Conservation (phyloP, 2,329 filamentous ascomycete species). For the Triangularia setosa region DNA sequence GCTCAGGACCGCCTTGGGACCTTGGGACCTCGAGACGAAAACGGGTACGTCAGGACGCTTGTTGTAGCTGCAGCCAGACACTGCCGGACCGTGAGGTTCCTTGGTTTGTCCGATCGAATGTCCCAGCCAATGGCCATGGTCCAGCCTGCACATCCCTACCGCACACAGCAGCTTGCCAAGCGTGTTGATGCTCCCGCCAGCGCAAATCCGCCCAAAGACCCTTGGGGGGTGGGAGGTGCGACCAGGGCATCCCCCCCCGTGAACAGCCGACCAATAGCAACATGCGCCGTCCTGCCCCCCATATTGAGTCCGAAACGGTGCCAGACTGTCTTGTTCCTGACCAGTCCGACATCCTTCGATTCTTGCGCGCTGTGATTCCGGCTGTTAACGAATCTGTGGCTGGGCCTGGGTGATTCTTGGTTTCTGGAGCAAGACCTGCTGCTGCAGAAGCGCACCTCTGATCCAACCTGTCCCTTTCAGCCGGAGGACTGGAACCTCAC, state of each 20-base stretch:
- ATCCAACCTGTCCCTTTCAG: constrained; percentile 10
- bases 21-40: neutral
- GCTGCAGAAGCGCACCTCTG: neutral
- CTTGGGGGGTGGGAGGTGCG: neutral
- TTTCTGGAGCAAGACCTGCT: neutral
- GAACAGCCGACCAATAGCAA: constrained; percentile 8
- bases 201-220: constrained; percentile 8
- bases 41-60: constrained; percentile 1
- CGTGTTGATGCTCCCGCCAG: constrained; percentile 10
- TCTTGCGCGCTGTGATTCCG: constrained; percentile 13
- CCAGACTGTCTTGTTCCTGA: constrained; percentile 13
- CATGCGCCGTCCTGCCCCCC: constrained; percentile 7
- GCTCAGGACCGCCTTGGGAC: too few species aligned
- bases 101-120: constrained; percentile 1
- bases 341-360: constrained; percentile 6
- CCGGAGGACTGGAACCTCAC: constrained; percentile 1
- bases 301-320: constrained; percentile 13
- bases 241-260: constrained; percentile 4
- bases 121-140: constrained; percentile 1
- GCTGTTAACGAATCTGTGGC: constrained; percentile 12
- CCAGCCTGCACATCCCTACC: neutral
- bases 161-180: constrained; percentile 7
- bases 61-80: constrained; percentile 5
- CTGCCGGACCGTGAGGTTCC: constrained; percentile 9
- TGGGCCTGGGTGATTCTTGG: constrained; percentile 1